Percentiles rank a stretch among this genome's conserved stretches.
These are phyloP conservation scores for Parathielavia appendiculata DNA, from an alignment of 495 filamentous ascomycete genomes.

Conservation along the genomic window DNA sequence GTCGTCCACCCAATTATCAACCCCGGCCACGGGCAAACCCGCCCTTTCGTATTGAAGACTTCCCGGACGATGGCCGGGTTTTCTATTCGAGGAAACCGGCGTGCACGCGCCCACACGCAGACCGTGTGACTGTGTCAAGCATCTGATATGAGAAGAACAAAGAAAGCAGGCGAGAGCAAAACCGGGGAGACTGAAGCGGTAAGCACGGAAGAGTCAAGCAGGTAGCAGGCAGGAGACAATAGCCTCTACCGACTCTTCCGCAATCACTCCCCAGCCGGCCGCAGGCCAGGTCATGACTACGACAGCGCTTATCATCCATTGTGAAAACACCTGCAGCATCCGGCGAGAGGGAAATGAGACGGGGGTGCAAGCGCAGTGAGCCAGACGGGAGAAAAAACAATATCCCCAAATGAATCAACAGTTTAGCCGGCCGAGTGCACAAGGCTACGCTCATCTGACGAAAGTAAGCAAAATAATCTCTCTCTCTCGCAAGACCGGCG, in stretches of 20 bases:
- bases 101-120: not conserved
- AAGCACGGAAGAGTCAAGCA: not conserved
- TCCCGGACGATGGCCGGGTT: not conserved
- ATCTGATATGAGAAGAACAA: not conserved
- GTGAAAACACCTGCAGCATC: too few species aligned
- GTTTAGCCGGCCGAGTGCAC: too few species aligned
- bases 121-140: not conserved
- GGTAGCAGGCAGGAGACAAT: not conserved
- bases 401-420: too few species aligned
- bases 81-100: not conserved
- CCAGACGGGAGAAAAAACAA: too few species aligned
- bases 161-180: not conserved
- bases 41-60: slow-evolving; percentile 6
- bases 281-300: too few species aligned
- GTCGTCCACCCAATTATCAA: not conserved
- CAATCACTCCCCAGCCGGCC: not conserved
- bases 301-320: too few species aligned
- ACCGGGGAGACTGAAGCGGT: not conserved
- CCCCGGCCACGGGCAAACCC: not conserved
- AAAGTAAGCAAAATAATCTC: too few species aligned
- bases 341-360: too few species aligned
- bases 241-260: not conserved
- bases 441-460: too few species aligned
- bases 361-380: too few species aligned
- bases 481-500: too few species aligned